Evolutionary conservation across 305 asterid species (phyloP).

Genomic region (Ruellia speciosa): DNA sequence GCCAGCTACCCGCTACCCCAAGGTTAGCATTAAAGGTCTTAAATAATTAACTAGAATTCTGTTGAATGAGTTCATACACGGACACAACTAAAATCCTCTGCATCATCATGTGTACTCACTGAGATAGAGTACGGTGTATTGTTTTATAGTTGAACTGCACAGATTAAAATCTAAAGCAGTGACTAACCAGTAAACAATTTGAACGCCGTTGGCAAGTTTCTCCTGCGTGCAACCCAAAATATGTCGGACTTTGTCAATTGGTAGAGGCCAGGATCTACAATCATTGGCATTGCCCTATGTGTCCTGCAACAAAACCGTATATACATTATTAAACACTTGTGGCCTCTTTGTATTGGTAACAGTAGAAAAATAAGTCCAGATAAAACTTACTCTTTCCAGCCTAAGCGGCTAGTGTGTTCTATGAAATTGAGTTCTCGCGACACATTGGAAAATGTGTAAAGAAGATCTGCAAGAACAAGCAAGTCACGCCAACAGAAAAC

Average conservation of each 20-base stretch:
- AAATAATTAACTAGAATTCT: background rate
- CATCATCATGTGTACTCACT: background rate
- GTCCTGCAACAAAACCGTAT: conserved; percentile 33
- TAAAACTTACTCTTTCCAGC: conserved; percentile 67
- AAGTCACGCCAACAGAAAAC: background rate
- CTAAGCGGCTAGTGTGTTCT: conserved; percentile 64
- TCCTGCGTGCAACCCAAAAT: conserved; percentile 44
- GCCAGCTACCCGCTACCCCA: background rate
- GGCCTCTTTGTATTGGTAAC: conserved; percentile 3
- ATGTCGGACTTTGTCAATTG: conserved; percentile 53
- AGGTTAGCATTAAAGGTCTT: background rate
- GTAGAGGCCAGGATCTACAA: conserved; percentile 73
- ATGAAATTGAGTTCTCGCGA: conserved; percentile 53
- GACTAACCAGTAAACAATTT: conserved; percentile 71
- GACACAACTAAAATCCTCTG: background rate
- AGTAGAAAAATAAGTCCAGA: background rate
- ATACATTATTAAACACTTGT: conserved; percentile 14
- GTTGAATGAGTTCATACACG: background rate
- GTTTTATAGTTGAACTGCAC: background rate
- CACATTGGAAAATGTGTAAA: conserved; percentile 42
- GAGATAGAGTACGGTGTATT: too few species aligned
- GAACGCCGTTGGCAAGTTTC: conserved; percentile 64
- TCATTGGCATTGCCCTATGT: conserved; percentile 69
- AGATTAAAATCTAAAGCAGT: background rate
- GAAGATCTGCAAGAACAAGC: conserved; percentile 59